Percentiles rank a stretch among this genome's conserved stretches.
Evolutionary conservation across 78 protist species (phyloP).

Genomic region (Polysphondylium violaceum): DNA sequence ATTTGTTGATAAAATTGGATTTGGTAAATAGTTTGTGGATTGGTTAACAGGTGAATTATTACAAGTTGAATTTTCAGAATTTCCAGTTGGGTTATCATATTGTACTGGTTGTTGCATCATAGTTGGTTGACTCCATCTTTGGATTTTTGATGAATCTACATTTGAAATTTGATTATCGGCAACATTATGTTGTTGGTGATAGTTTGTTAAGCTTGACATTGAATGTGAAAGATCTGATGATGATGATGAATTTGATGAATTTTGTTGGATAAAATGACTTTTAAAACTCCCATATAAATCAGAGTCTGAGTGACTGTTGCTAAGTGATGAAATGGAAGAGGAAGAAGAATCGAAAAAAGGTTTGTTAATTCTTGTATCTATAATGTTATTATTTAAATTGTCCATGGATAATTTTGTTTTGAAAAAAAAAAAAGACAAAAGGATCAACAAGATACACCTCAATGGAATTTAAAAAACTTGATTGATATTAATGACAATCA

Average conservation of each 20-base stretch:
- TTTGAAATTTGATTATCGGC: neutral
- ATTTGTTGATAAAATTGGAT: neutral
- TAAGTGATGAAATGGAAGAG: too few species aligned
- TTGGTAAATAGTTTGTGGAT: conserved; percentile 12
- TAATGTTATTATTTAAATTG: too few species aligned
- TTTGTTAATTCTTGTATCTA: too few species aligned
- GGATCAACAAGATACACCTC: too few species aligned
- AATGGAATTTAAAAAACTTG: too few species aligned
- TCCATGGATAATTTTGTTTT: too few species aligned
- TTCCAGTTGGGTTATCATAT: neutral
- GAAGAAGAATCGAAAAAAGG: too few species aligned
- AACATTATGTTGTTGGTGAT: neutral
- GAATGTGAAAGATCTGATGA: neutral
- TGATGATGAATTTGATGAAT: neutral
- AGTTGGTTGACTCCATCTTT: conserved; percentile 15
- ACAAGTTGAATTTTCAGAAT: conserved; percentile 32
- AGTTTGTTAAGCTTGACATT: neutral
- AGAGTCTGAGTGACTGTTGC: conserved; percentile 13
- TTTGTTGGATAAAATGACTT: neutral
- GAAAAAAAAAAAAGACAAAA: too few species aligned
- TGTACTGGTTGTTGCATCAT: neutral
- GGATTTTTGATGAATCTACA: conserved; percentile 5
- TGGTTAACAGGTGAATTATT: conserved; percentile 32
- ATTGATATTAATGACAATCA: too few species aligned
- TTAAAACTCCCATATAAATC: conserved; percentile 17